These are phyloP conservation scores for Boeremia exigua DNA, from an alignment of 2,329 filamentous ascomycete species.

Conservation along the genomic window DNA sequence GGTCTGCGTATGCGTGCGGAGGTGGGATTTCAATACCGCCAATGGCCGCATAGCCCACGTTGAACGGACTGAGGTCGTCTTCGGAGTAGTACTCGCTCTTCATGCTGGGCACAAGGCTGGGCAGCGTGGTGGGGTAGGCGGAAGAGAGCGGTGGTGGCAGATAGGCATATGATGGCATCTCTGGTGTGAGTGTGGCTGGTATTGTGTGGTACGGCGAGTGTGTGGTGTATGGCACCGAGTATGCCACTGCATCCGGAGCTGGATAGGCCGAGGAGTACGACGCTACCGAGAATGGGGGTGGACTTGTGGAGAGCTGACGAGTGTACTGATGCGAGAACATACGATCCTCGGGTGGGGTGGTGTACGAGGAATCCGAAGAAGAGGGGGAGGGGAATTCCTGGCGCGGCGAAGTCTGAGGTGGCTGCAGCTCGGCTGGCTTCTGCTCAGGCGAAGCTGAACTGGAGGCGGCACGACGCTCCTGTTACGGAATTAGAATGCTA, in stretches of 20 bases:
- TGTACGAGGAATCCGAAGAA: conserved; percentile 46
- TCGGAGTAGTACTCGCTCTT: conserved; percentile 70
- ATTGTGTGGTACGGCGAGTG: conserved; percentile 48
- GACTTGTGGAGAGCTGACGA: conserved; percentile 73
- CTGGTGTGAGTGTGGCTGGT: conserved; percentile 45
- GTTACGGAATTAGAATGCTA: conserved; percentile 23
- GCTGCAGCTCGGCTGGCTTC: conserved; percentile 60
- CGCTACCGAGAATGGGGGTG: conserved; percentile 64
- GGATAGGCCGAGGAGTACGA: conserved; percentile 71
- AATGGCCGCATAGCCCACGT: conserved; percentile 71
- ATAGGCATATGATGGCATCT: conserved; percentile 58
- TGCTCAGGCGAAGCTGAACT: conserved; percentile 66
- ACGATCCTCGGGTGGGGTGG: conserved; percentile 67
- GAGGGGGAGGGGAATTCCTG: conserved; percentile 46
- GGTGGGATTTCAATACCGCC: conserved; percentile 67
- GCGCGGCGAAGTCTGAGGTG: conserved; percentile 44
- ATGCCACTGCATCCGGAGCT: conserved; percentile 68
- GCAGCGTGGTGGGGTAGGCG: conserved; percentile 62
- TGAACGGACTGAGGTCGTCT: conserved; percentile 69
- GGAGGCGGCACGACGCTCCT: conserved; percentile 74
- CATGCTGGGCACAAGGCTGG: conserved; percentile 65
- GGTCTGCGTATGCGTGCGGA: conserved; percentile 68
- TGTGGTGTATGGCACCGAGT: conserved; percentile 61
- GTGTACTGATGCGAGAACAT: conserved; percentile 72
- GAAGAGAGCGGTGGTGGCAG: conserved; percentile 59